phyloP scores from a whole-genome alignment of 345 rosid genomes.

The Ceriops tagal region DNA sequence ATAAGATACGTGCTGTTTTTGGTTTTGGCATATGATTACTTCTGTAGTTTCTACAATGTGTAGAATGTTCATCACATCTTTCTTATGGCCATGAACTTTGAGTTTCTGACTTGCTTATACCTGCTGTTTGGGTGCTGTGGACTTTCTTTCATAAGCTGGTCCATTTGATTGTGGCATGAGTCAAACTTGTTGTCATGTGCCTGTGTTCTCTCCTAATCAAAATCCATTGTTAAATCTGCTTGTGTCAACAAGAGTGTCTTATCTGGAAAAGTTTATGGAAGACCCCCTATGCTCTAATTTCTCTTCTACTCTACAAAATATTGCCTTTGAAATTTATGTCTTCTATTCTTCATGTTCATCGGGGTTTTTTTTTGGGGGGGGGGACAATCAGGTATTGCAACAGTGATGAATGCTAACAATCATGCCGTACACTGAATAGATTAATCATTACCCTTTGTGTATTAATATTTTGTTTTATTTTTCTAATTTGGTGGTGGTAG shows the following conservation, averaged over 20 bases:
- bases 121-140: slow-evolving; percentile 6
- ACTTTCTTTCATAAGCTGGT: neutral
- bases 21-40: slow-evolving; percentile 55
- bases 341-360: too few species aligned
- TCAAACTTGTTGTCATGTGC: neutral
- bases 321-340: too few species aligned
- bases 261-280: neutral
- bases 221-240: slow-evolving; percentile 8
- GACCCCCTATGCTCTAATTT: too few species aligned
- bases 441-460: too few species aligned
- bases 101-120: neutral
- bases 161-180: neutral
- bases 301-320: too few species aligned
- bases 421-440: too few species aligned
- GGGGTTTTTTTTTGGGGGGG: too few species aligned
- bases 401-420: too few species aligned
- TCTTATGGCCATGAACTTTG: slow-evolving; percentile 10
- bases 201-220: neutral
- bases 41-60: neutral
- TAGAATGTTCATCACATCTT: neutral
- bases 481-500: too few species aligned
- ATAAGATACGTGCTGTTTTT: slow-evolving; percentile 81
- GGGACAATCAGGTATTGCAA: too few species aligned
- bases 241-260: neutral
- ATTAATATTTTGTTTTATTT: too few species aligned